Percentiles rank a stretch among this genome's conserved stretches.
These are phyloP conservation scores for Vitis labrusca DNA, from an alignment of 164 flowering plant genomes.

Conservation along the genomic window DNA sequence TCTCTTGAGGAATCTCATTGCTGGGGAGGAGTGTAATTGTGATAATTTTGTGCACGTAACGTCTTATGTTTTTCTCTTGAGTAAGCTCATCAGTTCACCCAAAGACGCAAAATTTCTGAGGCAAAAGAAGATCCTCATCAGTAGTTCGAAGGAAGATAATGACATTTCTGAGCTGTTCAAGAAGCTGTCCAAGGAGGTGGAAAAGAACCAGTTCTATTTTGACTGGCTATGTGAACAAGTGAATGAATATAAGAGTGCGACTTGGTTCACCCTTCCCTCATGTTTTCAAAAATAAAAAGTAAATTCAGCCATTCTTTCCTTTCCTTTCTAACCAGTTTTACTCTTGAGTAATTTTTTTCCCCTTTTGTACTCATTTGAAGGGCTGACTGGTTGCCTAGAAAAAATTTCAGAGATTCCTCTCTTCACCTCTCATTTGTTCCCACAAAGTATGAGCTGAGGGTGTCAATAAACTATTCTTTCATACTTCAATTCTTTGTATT, in stretches of 20 bases:
- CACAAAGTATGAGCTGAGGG: too few species aligned
- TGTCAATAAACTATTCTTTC: too few species aligned
- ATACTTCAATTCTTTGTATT: too few species aligned
- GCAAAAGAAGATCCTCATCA: slow-evolving; percentile 5
- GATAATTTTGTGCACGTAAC: slow-evolving; percentile 4
- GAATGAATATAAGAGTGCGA: slow-evolving; percentile 8
- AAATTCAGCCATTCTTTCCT: slow-evolving; percentile 3
- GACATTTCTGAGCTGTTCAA: slow-evolving; percentile 16
- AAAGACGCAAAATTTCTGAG: slow-evolving; percentile 21
- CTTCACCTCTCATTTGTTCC: too few species aligned
- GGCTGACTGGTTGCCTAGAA: too few species aligned
- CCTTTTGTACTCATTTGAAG: too few species aligned
- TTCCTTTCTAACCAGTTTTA: too few species aligned
- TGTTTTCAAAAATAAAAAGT: too few species aligned
- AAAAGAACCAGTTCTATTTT: slow-evolving; percentile 7
- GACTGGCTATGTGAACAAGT: slow-evolving; percentile 11
- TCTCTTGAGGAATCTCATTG: slow-evolving; percentile 35
- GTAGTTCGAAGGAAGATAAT: slow-evolving; percentile 9
- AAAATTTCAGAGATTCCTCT: too few species aligned
- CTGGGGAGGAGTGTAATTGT: slow-evolving; percentile 14
- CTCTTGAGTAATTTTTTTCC: too few species aligned
- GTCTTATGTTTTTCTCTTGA: slow-evolving; percentile 26
- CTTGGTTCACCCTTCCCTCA: not conserved
- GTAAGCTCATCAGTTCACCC: slow-evolving; percentile 14
- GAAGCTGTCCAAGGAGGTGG: slow-evolving; percentile 7